A percentile compares a stretch with the other conserved stretches of the same genome.
Conservation (phyloP, 495 filamentous ascomycete species). For the Patellaria atrata region DNA sequence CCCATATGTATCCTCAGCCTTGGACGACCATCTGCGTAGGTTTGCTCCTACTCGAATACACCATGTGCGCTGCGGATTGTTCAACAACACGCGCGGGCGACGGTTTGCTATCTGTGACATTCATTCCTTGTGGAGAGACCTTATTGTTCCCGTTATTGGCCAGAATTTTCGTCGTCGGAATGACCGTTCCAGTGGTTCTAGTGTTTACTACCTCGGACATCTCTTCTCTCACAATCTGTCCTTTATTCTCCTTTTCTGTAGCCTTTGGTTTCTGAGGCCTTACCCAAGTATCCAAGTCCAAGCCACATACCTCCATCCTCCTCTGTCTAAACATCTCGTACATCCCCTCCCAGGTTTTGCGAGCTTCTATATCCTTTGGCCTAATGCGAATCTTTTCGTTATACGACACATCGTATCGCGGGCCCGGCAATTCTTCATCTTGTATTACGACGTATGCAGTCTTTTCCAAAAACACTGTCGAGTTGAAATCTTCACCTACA, state of each 20-base stretch:
- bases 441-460: slow-evolving; percentile 31
- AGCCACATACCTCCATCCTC: slow-evolving; percentile 29
- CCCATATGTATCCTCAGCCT: too few relatives aligned
- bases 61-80: too few relatives aligned
- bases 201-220: too few relatives aligned
- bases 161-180: neutral
- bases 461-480: slow-evolving; percentile 25
- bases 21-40: too few relatives aligned
- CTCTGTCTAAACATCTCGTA: slow-evolving; percentile 27
- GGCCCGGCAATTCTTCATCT: slow-evolving; percentile 31
- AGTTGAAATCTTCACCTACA: slow-evolving; percentile 25
- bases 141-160: neutral
- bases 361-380: slow-evolving; percentile 29
- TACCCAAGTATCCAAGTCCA: slow-evolving; percentile 26
- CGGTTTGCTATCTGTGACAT: neutral
- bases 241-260: neutral
- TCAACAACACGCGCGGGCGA: too few relatives aligned
- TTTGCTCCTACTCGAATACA: too few relatives aligned
- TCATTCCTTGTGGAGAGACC: neutral
- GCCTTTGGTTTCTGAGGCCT: slow-evolving; percentile 4
- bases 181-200: slow-evolving; percentile 1
- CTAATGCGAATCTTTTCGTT: slow-evolving; percentile 21
- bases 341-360: slow-evolving; percentile 31
- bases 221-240: neutral
- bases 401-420: slow-evolving; percentile 32